Percentiles rank a stretch among this genome's conserved stretches.
These are phyloP conservation scores for Flaveria trinervia DNA, from an alignment of 129 eudicot species.

Conservation along the genomic window DNA sequence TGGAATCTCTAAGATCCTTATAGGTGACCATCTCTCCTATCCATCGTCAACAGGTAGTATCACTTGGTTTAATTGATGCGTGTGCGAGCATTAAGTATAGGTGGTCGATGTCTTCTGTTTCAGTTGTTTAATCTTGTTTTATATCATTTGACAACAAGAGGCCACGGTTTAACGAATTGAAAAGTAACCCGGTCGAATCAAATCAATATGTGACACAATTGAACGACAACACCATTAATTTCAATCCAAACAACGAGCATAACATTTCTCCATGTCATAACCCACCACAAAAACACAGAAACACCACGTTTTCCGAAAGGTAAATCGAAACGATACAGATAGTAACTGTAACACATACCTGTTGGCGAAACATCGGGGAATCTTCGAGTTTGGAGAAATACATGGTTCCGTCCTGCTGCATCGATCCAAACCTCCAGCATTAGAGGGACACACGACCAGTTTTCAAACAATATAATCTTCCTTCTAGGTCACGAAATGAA, in stretches of 20 bases:
- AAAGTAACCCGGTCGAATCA: background rate
- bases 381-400: conserved; percentile 81
- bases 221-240: background rate
- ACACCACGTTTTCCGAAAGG: background rate
- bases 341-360: conserved; percentile 39
- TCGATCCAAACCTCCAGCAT: conserved; percentile 33
- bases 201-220: conserved; percentile 1
- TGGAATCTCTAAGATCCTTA: background rate
- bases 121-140: background rate
- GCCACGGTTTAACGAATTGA: background rate
- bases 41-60: background rate
- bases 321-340: conserved; percentile 10
- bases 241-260: conserved; percentile 3
- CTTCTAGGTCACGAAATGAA: conserved; percentile 10
- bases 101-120: background rate
- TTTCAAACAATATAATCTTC: background rate
- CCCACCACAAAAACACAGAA: background rate
- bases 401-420: conserved; percentile 57
- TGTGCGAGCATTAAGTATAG: background rate
- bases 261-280: conserved; percentile 3
- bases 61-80: background rate
- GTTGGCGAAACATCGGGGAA: conserved; percentile 92
- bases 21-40: background rate
- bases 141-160: background rate
- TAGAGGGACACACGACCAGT: conserved; percentile 1